A percentile compares a stretch with the other conserved stretches of the same genome.
phyloP scores from a whole-genome alignment of 257 asterid species.

The Nicotiana obtusifolia region DNA sequence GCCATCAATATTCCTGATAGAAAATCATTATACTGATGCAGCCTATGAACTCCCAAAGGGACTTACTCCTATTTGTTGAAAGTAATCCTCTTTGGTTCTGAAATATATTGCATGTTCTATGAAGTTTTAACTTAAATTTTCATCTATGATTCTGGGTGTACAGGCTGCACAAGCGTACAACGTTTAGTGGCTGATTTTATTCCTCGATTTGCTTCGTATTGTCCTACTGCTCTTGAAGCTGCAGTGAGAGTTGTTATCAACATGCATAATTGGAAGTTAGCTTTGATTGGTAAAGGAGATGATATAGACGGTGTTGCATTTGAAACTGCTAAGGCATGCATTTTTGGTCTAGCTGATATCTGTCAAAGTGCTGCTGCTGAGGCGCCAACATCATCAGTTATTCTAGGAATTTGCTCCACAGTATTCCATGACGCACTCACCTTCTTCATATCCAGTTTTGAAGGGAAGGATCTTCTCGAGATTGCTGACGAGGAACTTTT shows the following conservation, averaged over 20 bases:
- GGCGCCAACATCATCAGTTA: slow-evolving; percentile 50
- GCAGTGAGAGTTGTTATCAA: slow-evolving; percentile 55
- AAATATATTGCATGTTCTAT: neutral
- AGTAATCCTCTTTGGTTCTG: neutral
- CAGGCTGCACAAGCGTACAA: slow-evolving; percentile 65
- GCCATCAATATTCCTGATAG: neutral
- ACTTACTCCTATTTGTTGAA: neutral
- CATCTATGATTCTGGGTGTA: slow-evolving; percentile 12
- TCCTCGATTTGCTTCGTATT: slow-evolving; percentile 71
- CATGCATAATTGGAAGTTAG: slow-evolving; percentile 55
- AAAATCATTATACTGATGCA: neutral
- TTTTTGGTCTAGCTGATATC: slow-evolving; percentile 65
- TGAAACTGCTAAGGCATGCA: slow-evolving; percentile 80
- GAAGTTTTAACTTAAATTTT: neutral
- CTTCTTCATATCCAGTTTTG: slow-evolving; percentile 64
- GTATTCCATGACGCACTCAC: slow-evolving; percentile 55
- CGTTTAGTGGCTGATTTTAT: slow-evolving; percentile 70
- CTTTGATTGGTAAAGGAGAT: slow-evolving; percentile 48
- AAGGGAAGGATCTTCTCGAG: slow-evolving; percentile 58
- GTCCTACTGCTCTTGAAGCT: slow-evolving; percentile 78
- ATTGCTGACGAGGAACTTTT: slow-evolving; percentile 55
- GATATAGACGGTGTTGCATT: slow-evolving; percentile 64
- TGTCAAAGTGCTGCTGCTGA: slow-evolving; percentile 56
- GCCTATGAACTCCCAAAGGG: neutral
- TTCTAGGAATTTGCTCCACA: slow-evolving; percentile 52